Percentiles rank a stretch among this genome's conserved stretches.
Conservation (phyloP, 148 eudicot species). For the Linanthus parryae region DNA sequence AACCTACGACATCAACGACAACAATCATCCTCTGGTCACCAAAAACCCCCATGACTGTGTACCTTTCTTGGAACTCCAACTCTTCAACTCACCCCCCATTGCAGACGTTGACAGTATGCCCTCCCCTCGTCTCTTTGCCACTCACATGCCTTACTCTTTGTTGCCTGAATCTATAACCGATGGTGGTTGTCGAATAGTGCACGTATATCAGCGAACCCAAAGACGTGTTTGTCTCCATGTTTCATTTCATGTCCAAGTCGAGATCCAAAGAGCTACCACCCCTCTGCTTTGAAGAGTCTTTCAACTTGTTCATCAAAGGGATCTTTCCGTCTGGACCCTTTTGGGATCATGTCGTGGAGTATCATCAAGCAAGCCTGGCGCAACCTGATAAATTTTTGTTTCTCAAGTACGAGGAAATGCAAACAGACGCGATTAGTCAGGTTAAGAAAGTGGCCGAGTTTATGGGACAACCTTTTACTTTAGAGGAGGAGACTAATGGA, state of each 20-base stretch:
- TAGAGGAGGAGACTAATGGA: conserved; percentile 13
- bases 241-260: conserved; percentile 3
- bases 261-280: background rate
- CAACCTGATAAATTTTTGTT: conserved; percentile 7
- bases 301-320: conserved; percentile 17
- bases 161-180: conserved; percentile 6
- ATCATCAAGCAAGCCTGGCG: conserved; percentile 13
- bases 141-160: conserved; percentile 10
- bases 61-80: conserved; percentile 5
- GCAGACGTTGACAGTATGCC: conserved; percentile 1
- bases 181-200: background rate
- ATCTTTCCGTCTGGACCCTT: conserved; percentile 10
- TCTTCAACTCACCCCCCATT: background rate
- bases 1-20: conserved; percentile 4
- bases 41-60: conserved; percentile 5
- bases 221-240: conserved; percentile 9
- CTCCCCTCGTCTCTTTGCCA: conserved; percentile 6
- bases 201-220: conserved; percentile 14
- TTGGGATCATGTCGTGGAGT: conserved; percentile 27
- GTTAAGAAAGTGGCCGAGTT: conserved; percentile 13
- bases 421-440: background rate
- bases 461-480: conserved; percentile 13
- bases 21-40: conserved; percentile 11
- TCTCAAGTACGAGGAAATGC: conserved; percentile 12
- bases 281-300: conserved; percentile 5